These are phyloP conservation scores for Protostelium mycophagum DNA, from an alignment of 78 protist genomes.

Conservation along the genomic window DNA sequence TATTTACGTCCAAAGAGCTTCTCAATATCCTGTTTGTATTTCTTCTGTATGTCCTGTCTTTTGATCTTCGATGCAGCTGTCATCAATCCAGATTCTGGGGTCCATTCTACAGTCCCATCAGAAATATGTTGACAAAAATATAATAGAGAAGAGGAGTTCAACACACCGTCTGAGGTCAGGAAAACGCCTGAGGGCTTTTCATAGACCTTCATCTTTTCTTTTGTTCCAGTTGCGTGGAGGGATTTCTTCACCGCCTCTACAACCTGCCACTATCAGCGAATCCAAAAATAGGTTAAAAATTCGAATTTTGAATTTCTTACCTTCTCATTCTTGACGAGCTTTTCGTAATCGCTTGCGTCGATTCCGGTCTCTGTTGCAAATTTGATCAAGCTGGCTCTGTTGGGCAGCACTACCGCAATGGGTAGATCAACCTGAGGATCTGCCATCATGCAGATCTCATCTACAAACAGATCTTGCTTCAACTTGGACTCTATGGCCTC, in stretches of 20 bases:
- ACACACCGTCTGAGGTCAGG: neutral
- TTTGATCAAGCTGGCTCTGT: neutral
- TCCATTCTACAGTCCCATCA: too few relatives aligned
- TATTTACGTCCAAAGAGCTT: neutral
- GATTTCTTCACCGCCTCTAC: neutral
- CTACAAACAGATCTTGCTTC: constrained; percentile 14
- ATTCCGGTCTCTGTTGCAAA: neutral
- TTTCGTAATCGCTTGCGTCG: neutral
- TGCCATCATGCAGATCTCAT: constrained; percentile 47
- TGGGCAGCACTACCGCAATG: neutral
- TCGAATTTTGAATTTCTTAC: too few relatives aligned
- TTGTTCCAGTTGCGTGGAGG: neutral
- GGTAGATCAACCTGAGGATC: constrained; percentile 5
- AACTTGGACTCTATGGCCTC: constrained; percentile 57
- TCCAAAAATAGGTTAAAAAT: too few relatives aligned
- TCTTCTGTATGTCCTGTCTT: neutral
- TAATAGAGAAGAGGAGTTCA: neutral
- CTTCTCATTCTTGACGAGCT: neutral
- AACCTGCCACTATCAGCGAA: too few relatives aligned
- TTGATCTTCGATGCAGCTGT: neutral
- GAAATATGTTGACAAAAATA: too few relatives aligned
- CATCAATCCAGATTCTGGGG: neutral
- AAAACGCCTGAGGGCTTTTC: neutral
- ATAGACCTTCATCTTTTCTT: neutral
- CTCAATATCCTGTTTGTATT: neutral